These are phyloP conservation scores for Noccaea bulbosa DNA, from an alignment of 345 rosid genomes.

Conservation along the genomic window DNA sequence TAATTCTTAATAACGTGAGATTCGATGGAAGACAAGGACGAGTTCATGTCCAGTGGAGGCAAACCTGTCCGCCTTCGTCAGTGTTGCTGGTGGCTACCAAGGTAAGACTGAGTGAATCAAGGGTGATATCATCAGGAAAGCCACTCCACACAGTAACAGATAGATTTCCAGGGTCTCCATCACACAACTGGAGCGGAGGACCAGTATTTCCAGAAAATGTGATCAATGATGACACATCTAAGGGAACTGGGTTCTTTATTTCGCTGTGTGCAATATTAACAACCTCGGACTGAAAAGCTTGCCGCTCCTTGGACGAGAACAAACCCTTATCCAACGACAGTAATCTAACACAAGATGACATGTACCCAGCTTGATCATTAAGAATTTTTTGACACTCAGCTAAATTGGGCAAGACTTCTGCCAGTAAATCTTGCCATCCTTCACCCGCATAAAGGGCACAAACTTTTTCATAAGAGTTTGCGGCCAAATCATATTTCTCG, in stretches of 20 bases:
- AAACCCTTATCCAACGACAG: slow-evolving; percentile 88
- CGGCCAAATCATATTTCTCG: slow-evolving; percentile 91
- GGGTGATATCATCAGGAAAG: slow-evolving; percentile 93
- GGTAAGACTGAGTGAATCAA: slow-evolving; percentile 89
- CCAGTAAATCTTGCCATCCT: slow-evolving; percentile 97
- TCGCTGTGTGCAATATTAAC: slow-evolving; percentile 90
- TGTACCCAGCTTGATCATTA: slow-evolving; percentile 92
- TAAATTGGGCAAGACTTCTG: slow-evolving; percentile 90
- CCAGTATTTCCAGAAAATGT: slow-evolving; percentile 95
- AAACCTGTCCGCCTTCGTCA: slow-evolving; percentile 91
- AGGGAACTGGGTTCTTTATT: slow-evolving; percentile 90
- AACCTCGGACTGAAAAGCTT: slow-evolving; percentile 93
- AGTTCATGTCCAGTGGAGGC: slow-evolving; percentile 38
- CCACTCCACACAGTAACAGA: slow-evolving; percentile 96
- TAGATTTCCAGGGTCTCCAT: slow-evolving; percentile 91
- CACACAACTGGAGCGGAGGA: slow-evolving; percentile 84
- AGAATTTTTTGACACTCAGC: slow-evolving; percentile 95
- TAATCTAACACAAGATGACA: slow-evolving; percentile 88
- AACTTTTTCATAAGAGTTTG: slow-evolving; percentile 96
- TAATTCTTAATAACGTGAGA: slow-evolving; percentile 4
- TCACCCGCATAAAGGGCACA: slow-evolving; percentile 96
- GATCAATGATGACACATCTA: slow-evolving; percentile 89
- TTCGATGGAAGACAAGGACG: slow-evolving; percentile 12
- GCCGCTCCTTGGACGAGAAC: slow-evolving; percentile 81
- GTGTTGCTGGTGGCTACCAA: slow-evolving; percentile 81